Evolutionary conservation across 2,329 filamentous ascomycete genomes (phyloP).

Genomic region (Ceratocystiopsis minuta): DNA sequence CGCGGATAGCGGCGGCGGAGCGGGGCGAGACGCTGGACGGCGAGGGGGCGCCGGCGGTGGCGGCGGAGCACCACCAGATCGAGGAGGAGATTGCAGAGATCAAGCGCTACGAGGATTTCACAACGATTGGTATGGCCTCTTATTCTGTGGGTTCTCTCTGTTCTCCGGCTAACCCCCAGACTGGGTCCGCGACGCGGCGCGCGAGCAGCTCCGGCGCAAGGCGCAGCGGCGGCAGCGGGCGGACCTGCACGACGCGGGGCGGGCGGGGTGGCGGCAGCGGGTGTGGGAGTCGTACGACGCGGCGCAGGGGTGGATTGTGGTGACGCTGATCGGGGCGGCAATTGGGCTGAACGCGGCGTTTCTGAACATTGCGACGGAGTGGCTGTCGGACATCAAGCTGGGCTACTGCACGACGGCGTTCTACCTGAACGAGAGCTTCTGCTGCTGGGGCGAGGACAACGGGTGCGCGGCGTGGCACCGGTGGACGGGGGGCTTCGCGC

Average conservation of each 20-base stretch:
- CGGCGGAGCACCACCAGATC: constrained; percentile 48
- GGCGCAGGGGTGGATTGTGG: constrained; percentile 93
- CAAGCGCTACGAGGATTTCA: constrained; percentile 97
- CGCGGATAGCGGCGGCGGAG: constrained; percentile 44
- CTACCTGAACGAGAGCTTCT: constrained; percentile 94
- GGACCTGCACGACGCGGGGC: constrained; percentile 50
- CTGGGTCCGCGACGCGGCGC: constrained; percentile 94
- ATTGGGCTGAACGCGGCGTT: constrained; percentile 89
- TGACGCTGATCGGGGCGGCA: constrained; percentile 78
- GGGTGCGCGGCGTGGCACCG: constrained; percentile 77
- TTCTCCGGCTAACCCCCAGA: constrained; percentile 28
- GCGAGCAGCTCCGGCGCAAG: constrained; percentile 70
- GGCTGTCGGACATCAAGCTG: constrained; percentile 87
- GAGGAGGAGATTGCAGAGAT: constrained; percentile 95
- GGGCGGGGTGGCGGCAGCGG: constrained; percentile 60
- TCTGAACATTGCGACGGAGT: constrained; percentile 90
- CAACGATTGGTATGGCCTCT: constrained; percentile 52
- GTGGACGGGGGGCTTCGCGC: constrained; percentile 58
- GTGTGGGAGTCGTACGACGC: constrained; percentile 83
- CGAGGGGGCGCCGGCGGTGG: constrained; percentile 30
- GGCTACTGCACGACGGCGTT: constrained; percentile 93
- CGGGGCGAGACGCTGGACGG: constrained; percentile 18
- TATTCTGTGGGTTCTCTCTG: background rate
- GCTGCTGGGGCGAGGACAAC: constrained; percentile 88
- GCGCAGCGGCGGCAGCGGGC: constrained; percentile 54